These are phyloP conservation scores for Oropetium thomaeum DNA, from an alignment of 176 grass and related monocot genomes.

Conservation along the genomic window DNA sequence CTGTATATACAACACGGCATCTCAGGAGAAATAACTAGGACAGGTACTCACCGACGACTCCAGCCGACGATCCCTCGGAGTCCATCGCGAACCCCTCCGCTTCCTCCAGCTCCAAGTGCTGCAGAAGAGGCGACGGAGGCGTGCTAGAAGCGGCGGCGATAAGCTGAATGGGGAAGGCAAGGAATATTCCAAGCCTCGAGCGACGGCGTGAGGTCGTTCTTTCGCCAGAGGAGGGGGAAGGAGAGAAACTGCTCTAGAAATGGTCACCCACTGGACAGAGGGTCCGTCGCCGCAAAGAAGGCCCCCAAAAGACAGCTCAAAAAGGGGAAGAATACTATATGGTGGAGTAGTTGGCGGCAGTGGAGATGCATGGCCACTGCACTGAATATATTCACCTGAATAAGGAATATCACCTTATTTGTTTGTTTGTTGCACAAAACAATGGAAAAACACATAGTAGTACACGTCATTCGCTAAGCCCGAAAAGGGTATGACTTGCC, in stretches of 20 bases:
- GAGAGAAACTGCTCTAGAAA: background rate
- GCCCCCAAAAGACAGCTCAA: background rate
- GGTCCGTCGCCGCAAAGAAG: too few relatives aligned
- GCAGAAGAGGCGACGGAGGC: background rate
- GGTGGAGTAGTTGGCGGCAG: background rate
- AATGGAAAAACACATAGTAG: background rate
- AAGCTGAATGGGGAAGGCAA: constrained; percentile 13
- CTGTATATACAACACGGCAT: background rate
- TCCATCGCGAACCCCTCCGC: constrained; percentile 35
- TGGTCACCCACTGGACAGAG: background rate
- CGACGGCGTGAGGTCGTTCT: constrained; percentile 1
- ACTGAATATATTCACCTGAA: background rate
- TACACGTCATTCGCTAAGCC: background rate
- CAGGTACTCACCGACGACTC: constrained; percentile 39
- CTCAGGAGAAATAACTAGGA: background rate
- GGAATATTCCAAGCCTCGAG: constrained; percentile 33
- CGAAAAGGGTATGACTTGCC: background rate
- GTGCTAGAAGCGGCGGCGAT: constrained; percentile 8
- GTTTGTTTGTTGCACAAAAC: background rate
- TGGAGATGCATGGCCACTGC: background rate
- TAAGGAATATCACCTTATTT: too few relatives aligned
- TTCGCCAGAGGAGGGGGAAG: background rate
- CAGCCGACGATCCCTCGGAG: constrained; percentile 41
- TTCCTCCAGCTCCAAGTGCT: constrained; percentile 27
- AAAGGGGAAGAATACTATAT: too few relatives aligned